Evolutionary conservation across 2,329 filamentous ascomycete species (phyloP).

Genomic region (Alternaria brassicae): DNA sequence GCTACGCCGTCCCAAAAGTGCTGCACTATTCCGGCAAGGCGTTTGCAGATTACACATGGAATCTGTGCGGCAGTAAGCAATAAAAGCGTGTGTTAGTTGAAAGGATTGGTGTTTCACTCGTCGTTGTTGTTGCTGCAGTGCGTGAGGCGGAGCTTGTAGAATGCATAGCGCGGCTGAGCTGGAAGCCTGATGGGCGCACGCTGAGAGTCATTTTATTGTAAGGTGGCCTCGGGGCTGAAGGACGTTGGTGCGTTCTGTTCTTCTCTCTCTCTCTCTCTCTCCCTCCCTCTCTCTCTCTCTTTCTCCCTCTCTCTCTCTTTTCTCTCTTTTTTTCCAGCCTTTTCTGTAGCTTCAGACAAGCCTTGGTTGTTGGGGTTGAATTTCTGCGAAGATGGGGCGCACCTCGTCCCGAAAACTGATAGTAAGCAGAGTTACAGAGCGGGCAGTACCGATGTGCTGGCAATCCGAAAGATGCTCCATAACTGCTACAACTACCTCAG

Average conservation of each 20-base stretch:
- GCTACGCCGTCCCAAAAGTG: slow-evolving; percentile 6
- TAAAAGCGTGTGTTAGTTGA: slow-evolving; percentile 8
- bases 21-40: slow-evolving; percentile 4
- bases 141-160: slow-evolving; percentile 18
- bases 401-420: too few relatives aligned
- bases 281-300: background rate
- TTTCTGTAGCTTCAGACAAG: background rate
- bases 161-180: slow-evolving; percentile 14
- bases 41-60: background rate
- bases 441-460: background rate
- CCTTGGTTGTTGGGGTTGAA: background rate
- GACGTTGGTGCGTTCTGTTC: background rate
- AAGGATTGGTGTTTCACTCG: slow-evolving; percentile 5
- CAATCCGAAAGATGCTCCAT: background rate
- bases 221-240: background rate
- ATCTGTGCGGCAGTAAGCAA: slow-evolving; percentile 19
- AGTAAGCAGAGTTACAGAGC: background rate
- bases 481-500: background rate
- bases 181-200: slow-evolving; percentile 6
- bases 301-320: too few relatives aligned
- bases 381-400: background rate
- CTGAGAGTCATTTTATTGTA: slow-evolving; percentile 1
- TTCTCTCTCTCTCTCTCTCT: background rate
- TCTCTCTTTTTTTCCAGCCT: background rate
- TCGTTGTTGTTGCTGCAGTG: slow-evolving; percentile 3